These are phyloP conservation scores for Sporobolomyces phaffii DNA, from an alignment of 768 basidiomycete species.

Conservation along the genomic window DNA sequence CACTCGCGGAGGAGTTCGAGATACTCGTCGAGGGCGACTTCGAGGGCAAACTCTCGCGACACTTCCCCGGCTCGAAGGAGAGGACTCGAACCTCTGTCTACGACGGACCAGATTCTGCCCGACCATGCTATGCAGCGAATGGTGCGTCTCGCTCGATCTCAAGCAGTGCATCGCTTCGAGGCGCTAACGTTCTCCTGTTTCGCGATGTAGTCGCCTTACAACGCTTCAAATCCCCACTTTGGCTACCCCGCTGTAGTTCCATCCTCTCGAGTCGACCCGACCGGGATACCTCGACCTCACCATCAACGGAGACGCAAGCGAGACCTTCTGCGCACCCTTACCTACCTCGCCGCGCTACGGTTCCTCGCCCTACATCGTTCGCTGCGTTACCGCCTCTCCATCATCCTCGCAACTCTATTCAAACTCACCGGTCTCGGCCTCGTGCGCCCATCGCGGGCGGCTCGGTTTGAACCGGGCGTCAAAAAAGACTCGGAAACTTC, in stretches of 20 bases:
- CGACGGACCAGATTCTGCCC: background rate
- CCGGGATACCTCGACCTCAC: constrained; percentile 26
- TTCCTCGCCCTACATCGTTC: constrained; percentile 39
- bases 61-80: constrained; percentile 11
- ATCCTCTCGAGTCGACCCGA: constrained; percentile 18
- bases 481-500: background rate
- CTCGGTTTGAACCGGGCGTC: background rate
- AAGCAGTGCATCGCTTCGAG: background rate
- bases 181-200: background rate
- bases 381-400: constrained; percentile 11
- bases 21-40: constrained; percentile 17
- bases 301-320: constrained; percentile 39
- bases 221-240: constrained; percentile 39
- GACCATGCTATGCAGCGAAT: background rate
- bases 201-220: constrained; percentile 38
- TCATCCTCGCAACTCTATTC: constrained; percentile 8
- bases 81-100: constrained; percentile 11
- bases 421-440: constrained; percentile 4
- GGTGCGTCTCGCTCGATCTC: background rate
- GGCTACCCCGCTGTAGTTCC: constrained; percentile 39
- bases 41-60: background rate
- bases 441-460: background rate
- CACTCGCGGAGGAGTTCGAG: constrained; percentile 25
- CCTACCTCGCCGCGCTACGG: constrained; percentile 41
- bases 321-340: constrained; percentile 41